Conservation (phyloP, 2,329 filamentous ascomycete species). For the Pseudogymnoascus sp. region DNA sequence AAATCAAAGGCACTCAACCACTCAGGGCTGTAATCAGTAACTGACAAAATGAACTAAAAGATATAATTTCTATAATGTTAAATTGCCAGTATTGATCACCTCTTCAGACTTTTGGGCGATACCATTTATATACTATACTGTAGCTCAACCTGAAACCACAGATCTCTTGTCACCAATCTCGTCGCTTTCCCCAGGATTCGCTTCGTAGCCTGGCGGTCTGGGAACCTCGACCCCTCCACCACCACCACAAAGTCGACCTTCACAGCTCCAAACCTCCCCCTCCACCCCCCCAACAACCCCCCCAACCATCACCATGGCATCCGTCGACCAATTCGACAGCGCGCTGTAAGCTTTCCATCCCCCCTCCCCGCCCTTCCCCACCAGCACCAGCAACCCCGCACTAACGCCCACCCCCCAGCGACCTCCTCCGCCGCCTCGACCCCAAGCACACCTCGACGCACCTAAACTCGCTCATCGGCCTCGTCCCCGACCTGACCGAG, state of each 20-base stretch:
- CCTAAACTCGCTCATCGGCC: slow-evolving; percentile 78
- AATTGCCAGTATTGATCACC: too few relatives aligned
- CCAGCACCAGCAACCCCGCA: background rate
- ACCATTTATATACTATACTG: too few relatives aligned
- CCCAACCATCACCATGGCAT: slow-evolving; percentile 23
- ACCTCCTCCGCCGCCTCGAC: slow-evolving; percentile 95
- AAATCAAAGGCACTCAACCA: background rate
- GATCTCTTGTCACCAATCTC: background rate
- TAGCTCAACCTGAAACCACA: too few relatives aligned
- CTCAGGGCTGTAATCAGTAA: background rate
- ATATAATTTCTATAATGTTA: too few relatives aligned
- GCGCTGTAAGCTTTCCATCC: slow-evolving; percentile 25
- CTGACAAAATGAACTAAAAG: too few relatives aligned
- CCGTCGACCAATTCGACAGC: slow-evolving; percentile 29
- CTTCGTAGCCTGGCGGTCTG: slow-evolving; percentile 1
- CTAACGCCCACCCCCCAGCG: slow-evolving; percentile 46
- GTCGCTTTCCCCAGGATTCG: background rate
- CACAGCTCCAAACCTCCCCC: slow-evolving; percentile 1
- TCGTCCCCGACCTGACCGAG: slow-evolving; percentile 89
- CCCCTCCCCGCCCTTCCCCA: background rate
- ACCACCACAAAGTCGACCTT: background rate
- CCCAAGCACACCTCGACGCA: slow-evolving; percentile 86
- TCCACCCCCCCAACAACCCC: background rate
- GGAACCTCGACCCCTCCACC: slow-evolving; percentile 18
- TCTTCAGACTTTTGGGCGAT: too few relatives aligned